phyloP scores from a whole-genome alignment of 2,329 filamentous ascomycete genomes.

The Acrocalymma vagum region DNA sequence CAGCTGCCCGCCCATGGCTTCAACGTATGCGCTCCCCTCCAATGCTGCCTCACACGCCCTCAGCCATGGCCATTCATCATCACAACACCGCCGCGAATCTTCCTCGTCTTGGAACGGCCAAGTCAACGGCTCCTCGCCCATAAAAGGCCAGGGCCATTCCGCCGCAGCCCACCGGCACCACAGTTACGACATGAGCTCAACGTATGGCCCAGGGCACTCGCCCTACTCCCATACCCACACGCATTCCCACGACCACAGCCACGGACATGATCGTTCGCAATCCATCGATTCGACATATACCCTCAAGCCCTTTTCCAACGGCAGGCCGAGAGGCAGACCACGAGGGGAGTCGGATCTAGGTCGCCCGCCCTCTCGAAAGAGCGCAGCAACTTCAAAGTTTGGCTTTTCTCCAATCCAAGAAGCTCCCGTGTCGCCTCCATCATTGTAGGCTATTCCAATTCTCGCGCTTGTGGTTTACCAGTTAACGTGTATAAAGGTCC shows the following conservation, averaged over 20 bases:
- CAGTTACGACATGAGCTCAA: slow-evolving; percentile 46
- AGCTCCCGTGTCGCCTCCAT: slow-evolving; percentile 22
- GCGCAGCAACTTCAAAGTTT: slow-evolving; percentile 25
- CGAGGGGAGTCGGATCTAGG: slow-evolving; percentile 57
- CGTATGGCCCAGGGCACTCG: slow-evolving; percentile 38
- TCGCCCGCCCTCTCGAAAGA: slow-evolving; percentile 39
- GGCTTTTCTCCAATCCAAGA: slow-evolving; percentile 48
- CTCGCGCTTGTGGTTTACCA: neutral
- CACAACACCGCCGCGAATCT: slow-evolving; percentile 41
- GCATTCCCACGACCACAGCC: slow-evolving; percentile 33
- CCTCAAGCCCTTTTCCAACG: slow-evolving; percentile 38
- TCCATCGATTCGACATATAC: slow-evolving; percentile 40
- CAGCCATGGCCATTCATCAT: slow-evolving; percentile 49
- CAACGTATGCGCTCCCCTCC: slow-evolving; percentile 54
- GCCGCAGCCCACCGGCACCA: slow-evolving; percentile 36
- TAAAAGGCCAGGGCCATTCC: slow-evolving; percentile 23
- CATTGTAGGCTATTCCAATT: slow-evolving; percentile 30
- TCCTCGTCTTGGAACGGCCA: slow-evolving; percentile 28
- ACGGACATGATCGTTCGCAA: slow-evolving; percentile 33
- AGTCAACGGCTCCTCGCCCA: slow-evolving; percentile 28
- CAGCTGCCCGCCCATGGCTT: slow-evolving; percentile 49
- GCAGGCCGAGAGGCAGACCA: slow-evolving; percentile 43
- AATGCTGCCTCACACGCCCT: slow-evolving; percentile 40
- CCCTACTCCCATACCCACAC: slow-evolving; percentile 34
- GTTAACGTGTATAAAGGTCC: slow-evolving; percentile 31